Conservation (phyloP, 129 eudicot species). For the Helianthus tuberosus region DNA sequence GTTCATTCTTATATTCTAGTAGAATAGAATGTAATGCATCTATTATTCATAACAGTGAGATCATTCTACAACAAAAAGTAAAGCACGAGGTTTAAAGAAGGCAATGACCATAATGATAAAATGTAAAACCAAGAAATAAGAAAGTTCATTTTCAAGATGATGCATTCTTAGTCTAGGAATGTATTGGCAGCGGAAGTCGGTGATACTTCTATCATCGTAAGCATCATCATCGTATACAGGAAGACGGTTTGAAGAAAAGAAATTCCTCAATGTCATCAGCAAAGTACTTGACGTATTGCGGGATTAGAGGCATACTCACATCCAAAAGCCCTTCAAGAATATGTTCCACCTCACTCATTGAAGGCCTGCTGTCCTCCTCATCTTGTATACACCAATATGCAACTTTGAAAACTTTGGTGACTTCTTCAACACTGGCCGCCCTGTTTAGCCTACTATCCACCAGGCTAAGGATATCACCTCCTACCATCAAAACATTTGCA, state of each 20-base stretch:
- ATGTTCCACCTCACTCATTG: constrained; percentile 63
- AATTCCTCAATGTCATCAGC: constrained; percentile 30
- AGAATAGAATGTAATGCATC: too few species aligned
- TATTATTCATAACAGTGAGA: too few species aligned
- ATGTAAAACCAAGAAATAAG: too few species aligned
- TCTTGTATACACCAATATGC: constrained; percentile 82
- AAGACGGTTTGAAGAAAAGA: constrained; percentile 29
- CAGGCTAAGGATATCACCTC: constrained; percentile 61
- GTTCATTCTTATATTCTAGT: too few species aligned
- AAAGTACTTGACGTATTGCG: constrained; percentile 41
- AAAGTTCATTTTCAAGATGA: too few species aligned
- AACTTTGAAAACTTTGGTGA: constrained; percentile 49
- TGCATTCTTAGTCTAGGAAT: too few species aligned
- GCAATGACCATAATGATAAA: too few species aligned
- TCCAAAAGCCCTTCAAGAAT: constrained; percentile 68
- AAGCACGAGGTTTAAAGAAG: too few species aligned
- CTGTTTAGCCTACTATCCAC: constrained; percentile 55
- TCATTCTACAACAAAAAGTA: too few species aligned
- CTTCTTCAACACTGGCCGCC: constrained; percentile 49
- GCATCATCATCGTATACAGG: too few species aligned
- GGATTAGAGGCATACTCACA: constrained; percentile 60
- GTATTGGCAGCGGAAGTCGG: too few species aligned
- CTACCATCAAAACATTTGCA: constrained; percentile 37
- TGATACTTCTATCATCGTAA: too few species aligned
- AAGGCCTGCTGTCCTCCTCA: constrained; percentile 60